These are phyloP conservation scores for Wickerhamiella sergipiensis DNA, from an alignment of 805 yeast species.

Conservation along the genomic window DNA sequence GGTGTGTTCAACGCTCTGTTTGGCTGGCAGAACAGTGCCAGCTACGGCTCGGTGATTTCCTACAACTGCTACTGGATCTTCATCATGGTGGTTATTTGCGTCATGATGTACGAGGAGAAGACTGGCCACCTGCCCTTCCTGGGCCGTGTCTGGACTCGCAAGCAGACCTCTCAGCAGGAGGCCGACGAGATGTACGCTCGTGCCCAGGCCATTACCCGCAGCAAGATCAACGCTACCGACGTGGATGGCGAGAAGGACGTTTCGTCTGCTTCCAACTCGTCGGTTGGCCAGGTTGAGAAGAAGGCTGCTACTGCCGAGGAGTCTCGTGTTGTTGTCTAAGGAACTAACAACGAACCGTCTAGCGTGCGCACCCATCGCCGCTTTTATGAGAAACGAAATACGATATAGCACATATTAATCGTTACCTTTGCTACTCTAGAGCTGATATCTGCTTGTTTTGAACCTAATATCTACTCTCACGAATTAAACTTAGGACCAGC, in stretches of 20 bases:
- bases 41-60: conserved; percentile 78
- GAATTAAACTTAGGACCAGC: no score
- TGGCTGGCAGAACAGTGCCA: conserved; percentile 97
- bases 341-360: no score
- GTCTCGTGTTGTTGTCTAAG: neutral
- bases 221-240: conserved; percentile 6
- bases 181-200: conserved; percentile 23
- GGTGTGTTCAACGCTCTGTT: conserved; percentile 86
- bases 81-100: conserved; percentile 38
- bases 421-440: neutral
- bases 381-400: neutral
- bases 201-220: conserved; percentile 15
- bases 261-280: neutral
- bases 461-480: no score
- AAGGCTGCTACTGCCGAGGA: neutral
- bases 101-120: conserved; percentile 76
- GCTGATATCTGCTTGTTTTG: no score
- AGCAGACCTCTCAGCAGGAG: conserved; percentile 24
- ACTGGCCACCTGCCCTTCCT: conserved; percentile 58
- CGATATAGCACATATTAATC: neutral
- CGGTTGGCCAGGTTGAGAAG: neutral
- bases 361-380: no score
- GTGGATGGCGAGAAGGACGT: neutral
- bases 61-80: conserved; percentile 83
- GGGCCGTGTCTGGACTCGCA: conserved; percentile 32